Evolutionary conservation across 139 green algal genomes (phyloP).

Genomic region (Coelastrella sp.): DNA sequence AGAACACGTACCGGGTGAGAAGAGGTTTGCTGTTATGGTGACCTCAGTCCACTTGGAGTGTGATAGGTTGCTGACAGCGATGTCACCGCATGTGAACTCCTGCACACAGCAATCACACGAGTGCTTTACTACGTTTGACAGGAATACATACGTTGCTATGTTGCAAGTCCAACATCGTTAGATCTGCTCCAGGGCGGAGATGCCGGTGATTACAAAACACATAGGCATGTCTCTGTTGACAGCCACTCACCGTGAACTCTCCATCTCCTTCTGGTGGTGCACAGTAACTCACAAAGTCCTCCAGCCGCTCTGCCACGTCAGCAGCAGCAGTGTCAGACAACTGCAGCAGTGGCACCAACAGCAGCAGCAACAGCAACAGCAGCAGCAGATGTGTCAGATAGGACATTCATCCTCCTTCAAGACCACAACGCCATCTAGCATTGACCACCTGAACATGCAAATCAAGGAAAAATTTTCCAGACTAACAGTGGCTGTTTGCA

Average conservation of each 20-base stretch:
- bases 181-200: neutral
- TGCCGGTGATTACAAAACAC: neutral
- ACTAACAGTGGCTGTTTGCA: neutral
- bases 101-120: neutral
- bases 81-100: slow-evolving; percentile 42
- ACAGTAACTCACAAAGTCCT: slow-evolving; percentile 45
- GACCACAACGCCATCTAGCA: too few species aligned
- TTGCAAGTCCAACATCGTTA: neutral
- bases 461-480: neutral
- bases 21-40: slow-evolving; percentile 33
- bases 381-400: neutral
- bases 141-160: neutral
- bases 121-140: neutral
- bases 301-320: slow-evolving; percentile 35
- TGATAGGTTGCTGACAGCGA: slow-evolving; percentile 16
- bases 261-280: slow-evolving; percentile 14
- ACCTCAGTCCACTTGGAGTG: slow-evolving; percentile 15
- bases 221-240: neutral
- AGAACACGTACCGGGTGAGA: slow-evolving; percentile 30
- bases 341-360: slow-evolving; percentile 27
- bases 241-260: slow-evolving; percentile 42
- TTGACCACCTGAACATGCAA: too few species aligned
- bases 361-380: slow-evolving; percentile 10
- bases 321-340: slow-evolving; percentile 19
- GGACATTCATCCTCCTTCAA: too few species aligned